Base-by-base conservation (phyloP, 73 alveolate genomes). In the Paraurostyla sp. region DNA sequence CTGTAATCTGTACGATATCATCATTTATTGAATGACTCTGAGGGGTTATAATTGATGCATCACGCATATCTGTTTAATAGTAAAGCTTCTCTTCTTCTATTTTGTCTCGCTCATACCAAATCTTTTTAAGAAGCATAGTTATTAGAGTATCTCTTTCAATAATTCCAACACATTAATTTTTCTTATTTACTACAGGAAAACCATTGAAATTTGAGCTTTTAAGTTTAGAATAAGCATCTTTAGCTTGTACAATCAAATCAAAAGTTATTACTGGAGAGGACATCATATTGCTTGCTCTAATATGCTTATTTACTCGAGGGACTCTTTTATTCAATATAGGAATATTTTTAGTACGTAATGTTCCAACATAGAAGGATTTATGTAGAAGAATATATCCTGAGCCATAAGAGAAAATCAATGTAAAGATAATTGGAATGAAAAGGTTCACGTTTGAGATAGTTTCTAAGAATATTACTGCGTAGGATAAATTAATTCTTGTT, bases 401-500 rank as follows among this genome's bases (percentile, higher is more conserved):
- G 1, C 91, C 76, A 45, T 80, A 62, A 7, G 97, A 80, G 3
- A 73, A 35, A 45, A 91, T 29, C 40, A 84, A 80, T 0, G 97
- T 83, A 51, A 93, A 85, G 4, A 93, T 59, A 18, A 93, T 71
- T 20, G 97, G 97, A 50, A 93, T 29, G 62, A 80, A 85, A 52
- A 80, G 84, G 54, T 90, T 88, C 6, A 88, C 91, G 71, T 91
- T 85, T 11, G 92, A 89, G 0, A 96, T 83, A 4, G 97, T 93
- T 76, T 93, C 97, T 29, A 91, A 88, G 93, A 93, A 57, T 11
- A 93, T 85, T 56, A 93, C 97, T 0, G 93, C 96, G 27, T 91
- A 29, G 0, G 94, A 93, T 42, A 82, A 83, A 0, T 96, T 93
- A 87, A 93, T 92, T 30, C 97, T 76, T 0, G 97, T 88, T 58